phyloP scores from a whole-genome alignment of 768 basidiomycete genomes.

The Auriscalpium orientale region DNA sequence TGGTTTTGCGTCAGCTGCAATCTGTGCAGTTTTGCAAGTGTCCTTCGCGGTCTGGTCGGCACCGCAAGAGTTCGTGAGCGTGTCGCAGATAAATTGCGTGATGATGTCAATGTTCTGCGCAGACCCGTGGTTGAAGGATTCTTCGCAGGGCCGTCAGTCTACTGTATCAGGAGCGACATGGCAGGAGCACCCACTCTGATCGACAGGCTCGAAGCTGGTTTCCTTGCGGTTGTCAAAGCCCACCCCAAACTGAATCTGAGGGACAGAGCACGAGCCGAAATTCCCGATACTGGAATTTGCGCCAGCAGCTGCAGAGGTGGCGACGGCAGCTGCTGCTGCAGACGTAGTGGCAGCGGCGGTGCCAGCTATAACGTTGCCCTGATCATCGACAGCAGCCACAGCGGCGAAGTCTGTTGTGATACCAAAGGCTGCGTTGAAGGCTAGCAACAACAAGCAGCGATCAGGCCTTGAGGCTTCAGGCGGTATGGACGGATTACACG shows the following conservation, averaged over 20 bases:
- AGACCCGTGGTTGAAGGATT: constrained; percentile 7
- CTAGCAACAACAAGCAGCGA: constrained; percentile 8
- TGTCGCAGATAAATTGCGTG: constrained; percentile 46
- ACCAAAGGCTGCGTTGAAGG: constrained; percentile 52
- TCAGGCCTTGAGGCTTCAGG: not conserved
- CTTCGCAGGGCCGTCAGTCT: not conserved
- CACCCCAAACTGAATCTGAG: constrained; percentile 45
- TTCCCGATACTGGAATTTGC: constrained; percentile 23
- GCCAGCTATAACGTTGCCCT: constrained; percentile 30
- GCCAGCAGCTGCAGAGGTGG: too few relatives aligned
- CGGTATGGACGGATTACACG: not conserved
- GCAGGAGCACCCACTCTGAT: constrained; percentile 28
- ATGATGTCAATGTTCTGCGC: constrained; percentile 33
- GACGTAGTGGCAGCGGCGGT: constrained; percentile 12
- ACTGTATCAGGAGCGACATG: not conserved
- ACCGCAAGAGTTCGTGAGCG: constrained; percentile 40
- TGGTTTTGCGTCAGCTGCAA: constrained; percentile 37
- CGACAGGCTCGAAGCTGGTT: constrained; percentile 46
- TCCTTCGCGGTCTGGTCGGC: constrained; percentile 40
- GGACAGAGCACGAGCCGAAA: constrained; percentile 49
- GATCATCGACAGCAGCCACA: constrained; percentile 36
- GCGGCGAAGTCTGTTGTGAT: constrained; percentile 43
- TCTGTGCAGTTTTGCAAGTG: constrained; percentile 32
- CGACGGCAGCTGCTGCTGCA: constrained; percentile 8
- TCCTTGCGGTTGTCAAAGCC: constrained; percentile 49